Percentiles rank a stretch among this genome's conserved stretches.
Evolutionary conservation across 345 rosid genomes (phyloP).

Genomic region (Gossypium anomalum): DNA sequence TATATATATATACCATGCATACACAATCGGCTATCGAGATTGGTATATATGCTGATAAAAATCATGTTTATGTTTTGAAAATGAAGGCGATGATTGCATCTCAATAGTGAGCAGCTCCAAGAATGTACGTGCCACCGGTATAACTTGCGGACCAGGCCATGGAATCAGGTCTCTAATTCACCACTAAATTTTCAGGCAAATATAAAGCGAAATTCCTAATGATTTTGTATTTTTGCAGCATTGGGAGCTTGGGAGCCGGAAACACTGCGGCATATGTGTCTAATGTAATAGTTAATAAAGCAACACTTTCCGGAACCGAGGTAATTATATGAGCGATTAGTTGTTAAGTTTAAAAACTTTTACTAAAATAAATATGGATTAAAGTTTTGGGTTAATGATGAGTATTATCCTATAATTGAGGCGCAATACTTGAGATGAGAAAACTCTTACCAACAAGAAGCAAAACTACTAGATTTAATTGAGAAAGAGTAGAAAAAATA

Average conservation of each 20-base stretch:
- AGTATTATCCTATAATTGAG: too few relatives aligned
- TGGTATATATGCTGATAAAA: neutral
- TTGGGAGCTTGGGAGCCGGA: conserved; percentile 80
- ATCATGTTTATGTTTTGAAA: neutral
- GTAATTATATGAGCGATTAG: conserved; percentile 20
- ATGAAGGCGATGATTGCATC: conserved; percentile 87
- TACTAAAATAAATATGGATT: neutral
- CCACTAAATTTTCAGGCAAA: neutral
- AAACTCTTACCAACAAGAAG: too few relatives aligned
- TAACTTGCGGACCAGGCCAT: conserved; percentile 93
- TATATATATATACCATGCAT: conserved; percentile 10
- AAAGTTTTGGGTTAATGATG: too few relatives aligned
- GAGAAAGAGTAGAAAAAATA: too few relatives aligned
- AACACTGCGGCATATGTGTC: conserved; percentile 64
- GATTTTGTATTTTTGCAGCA: conserved; percentile 33
- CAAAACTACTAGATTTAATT: too few relatives aligned
- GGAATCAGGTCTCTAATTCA: conserved; percentile 67
- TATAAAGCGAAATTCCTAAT: neutral
- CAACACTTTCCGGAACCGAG: conserved; percentile 65
- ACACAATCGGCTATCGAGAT: neutral
- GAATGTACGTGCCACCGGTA: conserved; percentile 66
- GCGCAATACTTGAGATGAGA: too few relatives aligned
- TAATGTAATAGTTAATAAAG: conserved; percentile 58
- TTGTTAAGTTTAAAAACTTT: too few relatives aligned
- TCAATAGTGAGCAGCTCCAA: conserved; percentile 84